Conservation (phyloP, 2,329 filamentous ascomycete genomes). For the Bipolaris zeicola region DNA sequence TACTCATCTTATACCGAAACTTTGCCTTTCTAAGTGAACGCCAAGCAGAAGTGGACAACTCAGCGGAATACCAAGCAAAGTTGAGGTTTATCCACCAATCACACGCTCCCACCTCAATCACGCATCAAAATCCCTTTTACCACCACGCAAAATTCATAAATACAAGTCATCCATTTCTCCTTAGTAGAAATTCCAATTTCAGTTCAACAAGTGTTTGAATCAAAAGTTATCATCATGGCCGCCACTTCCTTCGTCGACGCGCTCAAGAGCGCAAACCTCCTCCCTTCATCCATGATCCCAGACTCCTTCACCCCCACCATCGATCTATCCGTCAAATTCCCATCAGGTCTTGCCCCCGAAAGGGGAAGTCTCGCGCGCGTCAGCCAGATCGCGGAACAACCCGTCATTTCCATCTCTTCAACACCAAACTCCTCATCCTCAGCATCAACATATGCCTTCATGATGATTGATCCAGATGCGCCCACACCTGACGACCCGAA, state of each 20-base stretch:
- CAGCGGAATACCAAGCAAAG: slow-evolving; percentile 5
- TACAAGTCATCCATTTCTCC: background rate
- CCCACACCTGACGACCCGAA: slow-evolving; percentile 62
- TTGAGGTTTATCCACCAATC: slow-evolving; percentile 21
- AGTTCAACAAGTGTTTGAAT: too few species aligned
- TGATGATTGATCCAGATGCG: slow-evolving; percentile 61
- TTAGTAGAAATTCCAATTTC: too few species aligned
- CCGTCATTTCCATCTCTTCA: slow-evolving; percentile 40
- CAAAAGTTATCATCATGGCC: slow-evolving; percentile 4
- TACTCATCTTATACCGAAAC: slow-evolving; percentile 8
- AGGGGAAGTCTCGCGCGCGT: slow-evolving; percentile 46
- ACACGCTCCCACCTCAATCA: background rate
- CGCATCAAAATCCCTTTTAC: slow-evolving; percentile 8
- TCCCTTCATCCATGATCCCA: slow-evolving; percentile 50
- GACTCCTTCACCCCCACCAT: slow-evolving; percentile 52
- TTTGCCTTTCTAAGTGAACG: slow-evolving; percentile 7
- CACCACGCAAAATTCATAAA: background rate
- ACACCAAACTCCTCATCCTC: slow-evolving; percentile 6
- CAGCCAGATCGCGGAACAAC: slow-evolving; percentile 31
- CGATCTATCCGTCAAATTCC: slow-evolving; percentile 47
- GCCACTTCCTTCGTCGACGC: slow-evolving; percentile 25
- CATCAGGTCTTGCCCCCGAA: slow-evolving; percentile 23
- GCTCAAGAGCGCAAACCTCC: slow-evolving; percentile 33
- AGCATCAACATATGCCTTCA: slow-evolving; percentile 50
- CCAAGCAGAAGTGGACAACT: slow-evolving; percentile 14